Percentiles rank a stretch among this genome's conserved stretches.
These are phyloP conservation scores for Schoenoplectus tabernaemontani DNA, from an alignment of 202 grass and related monocot species.

Conservation along the genomic window DNA sequence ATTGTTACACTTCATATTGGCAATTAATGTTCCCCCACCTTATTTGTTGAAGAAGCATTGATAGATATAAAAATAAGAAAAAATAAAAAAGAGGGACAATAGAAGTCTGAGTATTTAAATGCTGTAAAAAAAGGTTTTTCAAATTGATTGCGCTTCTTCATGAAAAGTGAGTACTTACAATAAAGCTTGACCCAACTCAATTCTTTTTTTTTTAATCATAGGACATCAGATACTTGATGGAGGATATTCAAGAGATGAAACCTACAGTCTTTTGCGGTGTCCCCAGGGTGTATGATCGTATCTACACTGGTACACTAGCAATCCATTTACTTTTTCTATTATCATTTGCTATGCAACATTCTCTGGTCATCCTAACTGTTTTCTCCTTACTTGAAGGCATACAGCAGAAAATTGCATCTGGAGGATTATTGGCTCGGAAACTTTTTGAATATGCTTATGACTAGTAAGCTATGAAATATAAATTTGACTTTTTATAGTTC, in stretches of 20 bases:
- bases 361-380: neutral
- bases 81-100: neutral
- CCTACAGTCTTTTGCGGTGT: slow-evolving; percentile 95
- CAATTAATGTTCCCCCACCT: neutral
- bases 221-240: slow-evolving; percentile 90
- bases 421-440: slow-evolving; percentile 56
- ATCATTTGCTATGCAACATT: neutral
- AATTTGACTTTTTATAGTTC: neutral
- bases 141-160: neutral
- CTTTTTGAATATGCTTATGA: slow-evolving; percentile 88
- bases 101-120: neutral
- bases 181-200: neutral
- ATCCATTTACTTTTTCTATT: neutral
- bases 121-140: neutral
- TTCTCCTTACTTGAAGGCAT: slow-evolving; percentile 50
- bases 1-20: neutral
- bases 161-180: neutral
- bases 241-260: slow-evolving; percentile 83
- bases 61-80: neutral
- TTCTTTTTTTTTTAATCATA: slow-evolving; percentile 14
- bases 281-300: slow-evolving; percentile 87
- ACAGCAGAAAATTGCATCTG: slow-evolving; percentile 68
- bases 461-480: slow-evolving; percentile 41
- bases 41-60: neutral
- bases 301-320: slow-evolving; percentile 55